Conservation (phyloP, 148 eudicot genomes). For the Silene uniflora region DNA sequence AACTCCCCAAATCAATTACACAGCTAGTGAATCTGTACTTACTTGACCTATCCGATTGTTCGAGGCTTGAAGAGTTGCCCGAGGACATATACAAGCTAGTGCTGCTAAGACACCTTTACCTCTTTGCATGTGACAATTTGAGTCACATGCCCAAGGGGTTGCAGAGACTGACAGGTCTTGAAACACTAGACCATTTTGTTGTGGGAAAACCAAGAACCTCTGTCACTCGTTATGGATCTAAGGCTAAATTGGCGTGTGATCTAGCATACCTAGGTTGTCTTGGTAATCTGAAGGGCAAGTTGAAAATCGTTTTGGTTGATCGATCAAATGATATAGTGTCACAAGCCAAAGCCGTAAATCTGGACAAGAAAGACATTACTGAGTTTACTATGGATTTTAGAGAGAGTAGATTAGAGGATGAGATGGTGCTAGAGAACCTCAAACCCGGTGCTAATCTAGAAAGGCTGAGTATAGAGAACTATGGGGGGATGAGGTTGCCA, state of each 20-base stretch:
- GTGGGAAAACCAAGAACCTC: background rate
- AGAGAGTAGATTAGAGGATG: background rate
- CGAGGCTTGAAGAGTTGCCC: slow-evolving; percentile 5
- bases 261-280: background rate
- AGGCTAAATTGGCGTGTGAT: background rate
- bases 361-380: background rate
- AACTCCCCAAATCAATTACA: slow-evolving; percentile 12
- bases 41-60: background rate
- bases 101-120: slow-evolving; percentile 4
- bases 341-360: slow-evolving; percentile 10
- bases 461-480: background rate
- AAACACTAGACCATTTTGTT: background rate
- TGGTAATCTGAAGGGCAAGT: background rate
- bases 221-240: background rate
- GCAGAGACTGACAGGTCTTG: slow-evolving; percentile 5
- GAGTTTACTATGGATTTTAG: background rate
- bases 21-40: background rate
- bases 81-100: background rate
- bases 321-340: slow-evolving; percentile 1
- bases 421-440: slow-evolving; percentile 13
- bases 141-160: slow-evolving; percentile 12
- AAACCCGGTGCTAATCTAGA: slow-evolving; percentile 5
- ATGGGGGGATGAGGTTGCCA: slow-evolving; percentile 11
- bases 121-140: background rate
- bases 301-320: background rate